These are phyloP conservation scores for Cladosporium sp. DNA, from an alignment of 2,329 filamentous ascomycete species.

Conservation along the genomic window DNA sequence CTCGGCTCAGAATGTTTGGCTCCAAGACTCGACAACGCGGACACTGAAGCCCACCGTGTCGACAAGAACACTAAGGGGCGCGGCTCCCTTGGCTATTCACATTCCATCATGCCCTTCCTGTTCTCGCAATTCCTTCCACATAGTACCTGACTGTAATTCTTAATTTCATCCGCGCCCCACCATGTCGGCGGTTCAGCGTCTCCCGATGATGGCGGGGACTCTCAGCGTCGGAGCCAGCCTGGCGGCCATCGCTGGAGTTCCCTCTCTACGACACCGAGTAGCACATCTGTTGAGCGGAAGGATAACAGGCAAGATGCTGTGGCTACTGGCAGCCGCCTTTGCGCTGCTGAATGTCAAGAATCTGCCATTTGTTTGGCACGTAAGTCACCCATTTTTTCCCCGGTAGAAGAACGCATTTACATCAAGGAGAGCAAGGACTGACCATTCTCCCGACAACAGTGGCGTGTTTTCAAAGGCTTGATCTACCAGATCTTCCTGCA, in stretches of 20 bases:
- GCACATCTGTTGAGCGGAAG: constrained; percentile 17
- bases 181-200: constrained; percentile 29
- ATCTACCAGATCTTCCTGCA: constrained; percentile 39
- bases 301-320: constrained; percentile 21
- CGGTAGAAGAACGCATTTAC: background rate
- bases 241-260: constrained; percentile 19
- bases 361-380: constrained; percentile 69
- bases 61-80: background rate
- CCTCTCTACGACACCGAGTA: constrained; percentile 24
- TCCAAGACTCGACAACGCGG: background rate
- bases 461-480: constrained; percentile 40
- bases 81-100: background rate
- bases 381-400: constrained; percentile 30
- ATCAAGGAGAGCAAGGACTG: background rate
- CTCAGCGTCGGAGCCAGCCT: constrained; percentile 21
- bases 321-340: constrained; percentile 42
- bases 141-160: background rate
- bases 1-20: constrained; percentile 11
- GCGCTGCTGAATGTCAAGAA: constrained; percentile 65
- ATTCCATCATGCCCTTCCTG: background rate
- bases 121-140: background rate
- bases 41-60: background rate
- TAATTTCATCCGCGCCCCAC: background rate
- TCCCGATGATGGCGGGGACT: constrained; percentile 25
- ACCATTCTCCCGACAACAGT: constrained; percentile 21